Conservation (phyloP, 179 eudicot species). For the Vitellaria paradoxa region DNA sequence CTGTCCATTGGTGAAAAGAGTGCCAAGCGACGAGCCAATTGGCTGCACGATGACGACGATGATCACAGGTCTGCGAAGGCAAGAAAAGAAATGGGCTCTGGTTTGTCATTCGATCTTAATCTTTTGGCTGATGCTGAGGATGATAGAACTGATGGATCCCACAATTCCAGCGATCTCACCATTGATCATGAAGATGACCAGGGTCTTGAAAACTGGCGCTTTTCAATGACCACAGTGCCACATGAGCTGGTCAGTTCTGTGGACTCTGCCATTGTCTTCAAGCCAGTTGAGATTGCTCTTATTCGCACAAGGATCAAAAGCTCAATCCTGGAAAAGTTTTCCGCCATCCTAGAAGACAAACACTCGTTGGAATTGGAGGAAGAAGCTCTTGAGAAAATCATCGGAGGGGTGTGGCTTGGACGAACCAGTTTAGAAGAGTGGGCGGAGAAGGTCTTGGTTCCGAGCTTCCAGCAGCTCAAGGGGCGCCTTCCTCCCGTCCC, state of each 20-base stretch:
- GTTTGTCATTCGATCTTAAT: constrained; percentile 69
- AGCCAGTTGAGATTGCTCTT: constrained; percentile 48
- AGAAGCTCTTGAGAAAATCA: constrained; percentile 64
- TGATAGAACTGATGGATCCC: constrained; percentile 69
- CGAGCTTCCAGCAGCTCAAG: constrained; percentile 64
- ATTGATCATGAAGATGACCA: constrained; percentile 59
- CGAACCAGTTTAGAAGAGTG: constrained; percentile 55
- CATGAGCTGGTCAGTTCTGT: constrained; percentile 46
- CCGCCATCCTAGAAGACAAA: constrained; percentile 34
- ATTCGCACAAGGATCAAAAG: constrained; percentile 42
- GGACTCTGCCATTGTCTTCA: constrained; percentile 66
- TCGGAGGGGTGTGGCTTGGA: constrained; percentile 75
- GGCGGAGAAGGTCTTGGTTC: constrained; percentile 54
- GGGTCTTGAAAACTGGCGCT: constrained; percentile 31
- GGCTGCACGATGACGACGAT: constrained; percentile 37
- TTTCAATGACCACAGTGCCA: constrained; percentile 47
- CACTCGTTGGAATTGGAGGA: constrained; percentile 47
- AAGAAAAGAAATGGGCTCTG: constrained; percentile 43
- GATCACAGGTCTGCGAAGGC: constrained; percentile 44
- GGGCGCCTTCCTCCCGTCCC: constrained; percentile 20
- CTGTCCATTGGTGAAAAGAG: constrained; percentile 48
- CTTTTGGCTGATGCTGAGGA: constrained; percentile 55
- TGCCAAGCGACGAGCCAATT: constrained; percentile 54
- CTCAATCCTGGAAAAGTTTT: constrained; percentile 40
- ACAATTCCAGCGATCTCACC: constrained; percentile 76